Conservation (phyloP, 2,329 filamentous ascomycete genomes). For the Penicillium psychrosexuale region DNA sequence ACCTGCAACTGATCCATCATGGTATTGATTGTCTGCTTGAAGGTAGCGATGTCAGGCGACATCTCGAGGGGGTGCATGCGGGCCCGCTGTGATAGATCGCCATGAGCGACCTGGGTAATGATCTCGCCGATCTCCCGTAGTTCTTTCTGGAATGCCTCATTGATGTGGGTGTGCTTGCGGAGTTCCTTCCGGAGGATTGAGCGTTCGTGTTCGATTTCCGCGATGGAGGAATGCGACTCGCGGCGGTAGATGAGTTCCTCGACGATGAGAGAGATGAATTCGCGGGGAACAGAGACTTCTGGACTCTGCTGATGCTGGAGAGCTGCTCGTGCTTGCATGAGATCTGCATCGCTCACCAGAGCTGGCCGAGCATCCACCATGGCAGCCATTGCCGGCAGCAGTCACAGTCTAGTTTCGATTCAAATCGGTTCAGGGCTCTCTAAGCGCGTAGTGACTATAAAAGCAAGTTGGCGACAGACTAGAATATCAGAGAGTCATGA, state of each 20-base stretch:
- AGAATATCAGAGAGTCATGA: not conserved
- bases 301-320: conserved; percentile 23
- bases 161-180: conserved; percentile 26
- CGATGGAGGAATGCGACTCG: conserved; percentile 20
- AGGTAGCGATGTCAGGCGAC: conserved; percentile 39
- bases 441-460: not conserved
- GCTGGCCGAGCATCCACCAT: conserved; percentile 18
- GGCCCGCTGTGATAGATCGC: conserved; percentile 22
- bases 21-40: conserved; percentile 73
- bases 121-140: conserved; percentile 28
- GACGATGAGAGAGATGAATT: conserved; percentile 24
- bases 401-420: not conserved
- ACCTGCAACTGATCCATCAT: conserved; percentile 80
- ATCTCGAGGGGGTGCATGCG: conserved; percentile 25
- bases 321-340: conserved; percentile 24
- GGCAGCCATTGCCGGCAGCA: conserved; percentile 12
- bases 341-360: conserved; percentile 21
- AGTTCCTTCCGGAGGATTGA: conserved; percentile 23
- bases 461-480: not conserved
- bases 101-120: conserved; percentile 27
- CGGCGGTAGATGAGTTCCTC: conserved; percentile 25
- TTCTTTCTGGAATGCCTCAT: conserved; percentile 29
- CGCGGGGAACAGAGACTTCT: conserved; percentile 21
- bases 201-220: conserved; percentile 22
- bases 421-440: not conserved